Evolutionary conservation across 2,329 filamentous ascomycete genomes (phyloP).

Genomic region (Ceratocystiopsis sp.): DNA sequence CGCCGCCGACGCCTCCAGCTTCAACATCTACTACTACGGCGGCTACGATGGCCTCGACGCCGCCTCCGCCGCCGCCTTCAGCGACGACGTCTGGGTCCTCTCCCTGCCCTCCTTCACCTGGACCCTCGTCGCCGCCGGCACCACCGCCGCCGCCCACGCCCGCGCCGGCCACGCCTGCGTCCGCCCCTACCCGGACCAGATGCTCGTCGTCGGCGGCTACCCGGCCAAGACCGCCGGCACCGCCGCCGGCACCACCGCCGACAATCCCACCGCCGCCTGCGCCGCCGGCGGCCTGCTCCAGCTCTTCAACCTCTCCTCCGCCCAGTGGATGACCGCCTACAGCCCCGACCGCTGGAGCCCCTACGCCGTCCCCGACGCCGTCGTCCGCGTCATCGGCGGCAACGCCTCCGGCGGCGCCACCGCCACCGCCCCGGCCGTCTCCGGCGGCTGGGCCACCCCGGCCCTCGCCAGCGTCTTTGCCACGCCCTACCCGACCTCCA

Average conservation of each 20-base stretch:
- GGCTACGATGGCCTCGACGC: slow-evolving; percentile 43
- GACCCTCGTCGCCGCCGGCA: slow-evolving; percentile 36
- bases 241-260: background rate
- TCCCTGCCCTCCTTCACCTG: slow-evolving; percentile 69
- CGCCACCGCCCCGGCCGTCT: slow-evolving; percentile 41
- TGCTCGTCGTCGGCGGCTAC: slow-evolving; percentile 61
- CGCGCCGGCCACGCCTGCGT: slow-evolving; percentile 63
- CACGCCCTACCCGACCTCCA: slow-evolving; percentile 34
- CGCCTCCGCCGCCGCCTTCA: slow-evolving; percentile 17
- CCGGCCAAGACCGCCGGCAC: slow-evolving; percentile 15
- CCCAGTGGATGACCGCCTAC: slow-evolving; percentile 54
- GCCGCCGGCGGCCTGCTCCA: slow-evolving; percentile 36
- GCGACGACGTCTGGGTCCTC: slow-evolving; percentile 63
- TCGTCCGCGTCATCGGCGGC: slow-evolving; percentile 53
- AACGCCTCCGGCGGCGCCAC: slow-evolving; percentile 51
- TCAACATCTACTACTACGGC: slow-evolving; percentile 74
- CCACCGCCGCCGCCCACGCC: slow-evolving; percentile 26
- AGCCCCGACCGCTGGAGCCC: slow-evolving; percentile 41
- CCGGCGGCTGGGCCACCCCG: slow-evolving; percentile 30
- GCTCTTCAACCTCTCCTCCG: slow-evolving; percentile 56
- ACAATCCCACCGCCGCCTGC: slow-evolving; percentile 18
- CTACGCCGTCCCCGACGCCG: slow-evolving; percentile 52
- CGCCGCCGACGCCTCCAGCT: slow-evolving; percentile 53
- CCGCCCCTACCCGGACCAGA: slow-evolving; percentile 60
- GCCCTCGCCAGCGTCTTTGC: slow-evolving; percentile 36